Evolutionary conservation across 2,329 filamentous ascomycete species (phyloP).

Genomic region (Pezicula carpinea): DNA sequence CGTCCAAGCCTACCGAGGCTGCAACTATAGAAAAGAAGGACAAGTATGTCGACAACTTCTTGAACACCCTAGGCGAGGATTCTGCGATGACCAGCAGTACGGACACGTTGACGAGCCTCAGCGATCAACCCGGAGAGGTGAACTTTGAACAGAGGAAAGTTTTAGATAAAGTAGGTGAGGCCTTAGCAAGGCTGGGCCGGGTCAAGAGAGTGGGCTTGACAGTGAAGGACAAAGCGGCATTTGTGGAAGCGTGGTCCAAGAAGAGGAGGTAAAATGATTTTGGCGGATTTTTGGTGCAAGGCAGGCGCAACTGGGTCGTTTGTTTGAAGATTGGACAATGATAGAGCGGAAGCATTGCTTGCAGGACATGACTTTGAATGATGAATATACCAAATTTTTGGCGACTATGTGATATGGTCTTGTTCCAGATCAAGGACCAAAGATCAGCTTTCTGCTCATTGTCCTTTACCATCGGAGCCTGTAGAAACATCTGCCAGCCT

Average conservation of each 20-base stretch:
- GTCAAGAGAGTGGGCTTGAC: slow-evolving; percentile 87
- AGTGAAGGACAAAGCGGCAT: slow-evolving; percentile 75
- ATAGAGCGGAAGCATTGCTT: not conserved
- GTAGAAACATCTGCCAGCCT: too few relatives aligned
- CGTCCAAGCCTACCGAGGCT: slow-evolving; percentile 27
- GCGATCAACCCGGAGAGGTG: slow-evolving; percentile 18
- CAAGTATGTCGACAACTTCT: slow-evolving; percentile 28
- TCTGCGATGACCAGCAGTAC: slow-evolving; percentile 25
- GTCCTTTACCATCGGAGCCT: too few relatives aligned
- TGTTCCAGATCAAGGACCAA: not conserved
- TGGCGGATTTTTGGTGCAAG: slow-evolving; percentile 1
- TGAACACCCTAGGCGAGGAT: slow-evolving; percentile 23
- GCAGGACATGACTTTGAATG: not conserved
- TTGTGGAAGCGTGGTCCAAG: slow-evolving; percentile 67
- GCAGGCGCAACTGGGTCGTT: not conserved
- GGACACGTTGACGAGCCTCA: slow-evolving; percentile 23
- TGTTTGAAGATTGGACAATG: not conserved
- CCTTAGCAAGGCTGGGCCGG: slow-evolving; percentile 78
- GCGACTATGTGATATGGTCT: not conserved
- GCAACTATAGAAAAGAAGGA: slow-evolving; percentile 23
- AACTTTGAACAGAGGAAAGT: slow-evolving; percentile 59
- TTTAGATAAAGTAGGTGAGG: slow-evolving; percentile 76
- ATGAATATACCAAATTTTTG: not conserved
- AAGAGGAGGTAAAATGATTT: slow-evolving; percentile 23
- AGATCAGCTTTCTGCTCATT: not conserved